Conservation (phyloP, 257 asterid species). For the Orobanche coerulescens region DNA sequence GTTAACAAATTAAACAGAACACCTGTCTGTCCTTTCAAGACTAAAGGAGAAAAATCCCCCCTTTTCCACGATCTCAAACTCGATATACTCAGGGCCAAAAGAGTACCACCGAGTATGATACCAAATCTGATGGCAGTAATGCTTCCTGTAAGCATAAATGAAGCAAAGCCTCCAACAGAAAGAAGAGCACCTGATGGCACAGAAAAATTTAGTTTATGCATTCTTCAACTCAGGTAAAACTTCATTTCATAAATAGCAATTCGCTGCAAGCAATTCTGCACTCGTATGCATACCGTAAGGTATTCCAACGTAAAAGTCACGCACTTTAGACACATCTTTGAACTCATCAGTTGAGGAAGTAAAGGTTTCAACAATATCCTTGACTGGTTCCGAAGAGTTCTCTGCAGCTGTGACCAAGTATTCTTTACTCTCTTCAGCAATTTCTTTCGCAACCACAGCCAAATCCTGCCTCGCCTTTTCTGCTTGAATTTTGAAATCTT, state of each 20-base stretch:
- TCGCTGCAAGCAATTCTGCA: not conserved
- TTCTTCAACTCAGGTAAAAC: not conserved
- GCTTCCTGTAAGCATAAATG: slow-evolving; percentile 74
- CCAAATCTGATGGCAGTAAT: slow-evolving; percentile 67
- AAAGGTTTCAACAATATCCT: slow-evolving; percentile 70
- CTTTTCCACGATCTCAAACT: slow-evolving; percentile 65
- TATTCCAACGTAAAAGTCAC: slow-evolving; percentile 71
- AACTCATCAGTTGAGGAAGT: slow-evolving; percentile 49
- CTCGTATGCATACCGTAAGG: slow-evolving; percentile 55
- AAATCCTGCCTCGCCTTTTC: slow-evolving; percentile 65
- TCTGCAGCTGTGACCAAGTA: slow-evolving; percentile 58
- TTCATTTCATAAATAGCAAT: slow-evolving; percentile 2
- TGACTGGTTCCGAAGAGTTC: slow-evolving; percentile 59
- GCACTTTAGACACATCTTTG: slow-evolving; percentile 46
- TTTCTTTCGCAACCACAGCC: slow-evolving; percentile 48
- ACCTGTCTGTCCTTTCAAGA: slow-evolving; percentile 77
- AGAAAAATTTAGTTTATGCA: not conserved
- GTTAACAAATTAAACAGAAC: not conserved
- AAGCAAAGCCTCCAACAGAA: slow-evolving; percentile 56
- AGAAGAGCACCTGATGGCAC: slow-evolving; percentile 50
- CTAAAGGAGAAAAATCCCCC: slow-evolving; percentile 43
- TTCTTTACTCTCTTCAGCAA: slow-evolving; percentile 56
- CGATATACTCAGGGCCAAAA: slow-evolving; percentile 64
- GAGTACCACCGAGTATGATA: slow-evolving; percentile 63
- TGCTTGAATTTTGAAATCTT: slow-evolving; percentile 57